Evolutionary conservation across 2,329 filamentous ascomycete species (phyloP), one percentile per base, ranked within the genome.

Genomic region (Hymenoscyphus scutula): DNA sequence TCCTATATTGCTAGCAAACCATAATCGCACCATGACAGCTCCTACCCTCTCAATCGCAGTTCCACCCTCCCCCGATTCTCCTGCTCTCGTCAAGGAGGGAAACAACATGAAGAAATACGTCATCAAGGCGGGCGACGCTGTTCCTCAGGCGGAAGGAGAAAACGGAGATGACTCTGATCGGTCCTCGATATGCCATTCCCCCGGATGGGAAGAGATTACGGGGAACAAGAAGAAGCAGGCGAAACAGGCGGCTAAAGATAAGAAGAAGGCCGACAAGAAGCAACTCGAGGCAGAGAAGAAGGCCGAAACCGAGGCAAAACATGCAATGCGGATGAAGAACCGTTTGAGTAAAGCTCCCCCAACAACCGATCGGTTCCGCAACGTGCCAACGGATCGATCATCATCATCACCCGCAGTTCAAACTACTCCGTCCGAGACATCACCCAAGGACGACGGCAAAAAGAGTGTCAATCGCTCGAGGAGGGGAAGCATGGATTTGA

Each of bases 161-260:
- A 63, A 48, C 27, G 67, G 67, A 8, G 53, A 64, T 23, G 64
- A 65, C 5, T 72, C 72, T 17, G 71, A 71, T 41, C 60, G 59
- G n/a, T 74, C 73, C 5, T 74, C 72, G 0, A 83, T 86, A 60
- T 88, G 85, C 64, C 82, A 85, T 61, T 87, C 85, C 1, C 85
- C 85, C 1, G 85, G 80, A 61, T 87, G 85, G 85, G 84, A 86
- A 65, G 80, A 82, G 25, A 83, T 83, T 67, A 78, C 79, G 2
- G 78, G 80, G 23, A 75, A 72, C 61, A 80, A 76, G 59, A 79
- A 75, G 66, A 79, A 80, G 56, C 77, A 79, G 63, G 75, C 78
- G 56, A 74, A 74, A 74, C 41, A 70, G 53, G 79, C 75, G 57
- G 80, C 76, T 65, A 78, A 80, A 23, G 19, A 8, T 69, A 75